These are phyloP conservation scores for Epichloe gansuensis DNA, from an alignment of 2,329 filamentous ascomycete species.

Conservation along the genomic window DNA sequence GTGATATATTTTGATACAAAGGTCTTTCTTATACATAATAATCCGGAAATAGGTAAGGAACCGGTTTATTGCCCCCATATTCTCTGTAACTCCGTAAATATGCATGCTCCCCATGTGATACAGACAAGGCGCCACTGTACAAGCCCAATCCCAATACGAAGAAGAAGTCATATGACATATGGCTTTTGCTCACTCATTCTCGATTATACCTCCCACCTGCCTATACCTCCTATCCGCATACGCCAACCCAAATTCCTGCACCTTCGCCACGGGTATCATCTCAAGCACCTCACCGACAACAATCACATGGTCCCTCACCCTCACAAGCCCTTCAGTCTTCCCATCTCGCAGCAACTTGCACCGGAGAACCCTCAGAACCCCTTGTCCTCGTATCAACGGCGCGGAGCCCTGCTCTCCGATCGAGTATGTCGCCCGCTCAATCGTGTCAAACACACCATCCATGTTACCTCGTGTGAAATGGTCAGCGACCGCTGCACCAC, in stretches of 20 bases:
- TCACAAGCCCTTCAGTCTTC: conserved; percentile 27
- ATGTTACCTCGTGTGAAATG: conserved; percentile 38
- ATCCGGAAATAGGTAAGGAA: neutral
- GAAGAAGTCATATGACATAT: neutral
- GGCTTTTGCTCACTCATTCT: conserved; percentile 1
- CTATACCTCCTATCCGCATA: conserved; percentile 39
- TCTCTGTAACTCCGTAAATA: too few species aligned
- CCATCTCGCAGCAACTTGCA: conserved; percentile 30
- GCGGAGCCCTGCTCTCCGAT: conserved; percentile 13
- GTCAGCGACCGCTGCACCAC: conserved; percentile 37
- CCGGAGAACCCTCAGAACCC: conserved; percentile 37
- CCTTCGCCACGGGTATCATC: conserved; percentile 23
- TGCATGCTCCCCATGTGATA: too few species aligned
- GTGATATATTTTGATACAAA: neutral
- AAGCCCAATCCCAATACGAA: too few species aligned
- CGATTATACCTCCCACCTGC: conserved; percentile 25
- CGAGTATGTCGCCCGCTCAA: conserved; percentile 1
- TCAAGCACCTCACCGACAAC: conserved; percentile 38
- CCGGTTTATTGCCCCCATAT: too few species aligned
- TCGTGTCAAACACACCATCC: conserved; percentile 23
- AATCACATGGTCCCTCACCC: conserved; percentile 38
- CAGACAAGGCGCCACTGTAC: too few species aligned
- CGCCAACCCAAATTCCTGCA: conserved; percentile 30
- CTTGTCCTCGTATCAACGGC: conserved; percentile 35
- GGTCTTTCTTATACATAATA: neutral